Evolutionary conservation across 768 basidiomycete genomes (phyloP).

Genomic region (Russula dissimulans): DNA sequence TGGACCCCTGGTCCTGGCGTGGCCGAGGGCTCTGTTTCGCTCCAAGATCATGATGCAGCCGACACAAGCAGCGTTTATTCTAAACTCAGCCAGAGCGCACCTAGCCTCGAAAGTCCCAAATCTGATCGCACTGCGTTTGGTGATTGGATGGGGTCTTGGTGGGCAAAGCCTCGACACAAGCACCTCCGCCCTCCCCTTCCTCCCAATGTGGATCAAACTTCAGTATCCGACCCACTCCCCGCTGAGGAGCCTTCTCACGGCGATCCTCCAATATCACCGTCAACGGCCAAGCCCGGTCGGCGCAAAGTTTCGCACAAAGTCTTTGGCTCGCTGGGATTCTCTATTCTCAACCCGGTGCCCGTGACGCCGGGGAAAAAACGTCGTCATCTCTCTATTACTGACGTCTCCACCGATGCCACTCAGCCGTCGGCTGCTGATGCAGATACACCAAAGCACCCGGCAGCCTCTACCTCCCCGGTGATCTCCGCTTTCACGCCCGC

Average conservation of each 20-base stretch:
- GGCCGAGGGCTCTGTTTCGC: not conserved
- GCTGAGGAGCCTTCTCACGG: conserved; percentile 15
- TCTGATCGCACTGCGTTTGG: conserved; percentile 37
- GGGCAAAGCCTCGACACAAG: conserved; percentile 43
- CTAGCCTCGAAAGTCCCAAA: conserved; percentile 17
- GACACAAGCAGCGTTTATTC: conserved; percentile 16
- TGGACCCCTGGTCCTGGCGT: not conserved
- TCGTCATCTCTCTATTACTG: conserved; percentile 7
- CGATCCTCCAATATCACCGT: conserved; percentile 13
- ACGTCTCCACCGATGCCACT: not conserved
- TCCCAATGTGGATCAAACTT: not conserved
- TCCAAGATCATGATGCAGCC: not conserved
- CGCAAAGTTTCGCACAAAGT: conserved; percentile 52
- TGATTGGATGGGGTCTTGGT: conserved; percentile 75
- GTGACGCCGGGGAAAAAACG: conserved; percentile 16
- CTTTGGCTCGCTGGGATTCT: conserved; percentile 63
- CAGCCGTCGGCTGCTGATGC: not conserved
- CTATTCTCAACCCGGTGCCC: conserved; percentile 45
- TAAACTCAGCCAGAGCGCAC: conserved; percentile 11
- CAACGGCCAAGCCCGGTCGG: conserved; percentile 20
- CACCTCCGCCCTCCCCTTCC: conserved; percentile 21
- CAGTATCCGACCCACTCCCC: conserved; percentile 7
- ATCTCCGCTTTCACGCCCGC: conserved; percentile 4
- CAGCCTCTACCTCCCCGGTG: conserved; percentile 12
- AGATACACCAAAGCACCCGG: not conserved